phyloP scores from a whole-genome alignment of 192 early-diverging fungal genomes.

The Umbelopsis sp. region DNA sequence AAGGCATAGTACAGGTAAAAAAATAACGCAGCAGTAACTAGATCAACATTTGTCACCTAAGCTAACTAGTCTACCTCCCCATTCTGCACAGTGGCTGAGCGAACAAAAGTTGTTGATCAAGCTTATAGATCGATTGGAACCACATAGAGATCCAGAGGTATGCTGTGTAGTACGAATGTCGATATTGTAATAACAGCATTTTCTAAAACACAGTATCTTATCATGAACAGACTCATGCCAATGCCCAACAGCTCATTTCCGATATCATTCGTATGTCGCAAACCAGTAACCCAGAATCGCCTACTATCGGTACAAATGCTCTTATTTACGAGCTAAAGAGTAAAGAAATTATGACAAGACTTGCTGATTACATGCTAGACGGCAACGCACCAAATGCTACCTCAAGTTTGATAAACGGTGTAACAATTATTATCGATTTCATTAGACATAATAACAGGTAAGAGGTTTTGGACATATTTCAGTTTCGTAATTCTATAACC shows the following conservation, averaged over 20 bases:
- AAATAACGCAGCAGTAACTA: background rate
- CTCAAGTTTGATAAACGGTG: slow-evolving; percentile 90
- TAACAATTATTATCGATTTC: slow-evolving; percentile 96
- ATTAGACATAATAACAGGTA: slow-evolving; percentile 96
- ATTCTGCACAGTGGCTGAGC: slow-evolving; percentile 83
- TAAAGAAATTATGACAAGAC: slow-evolving; percentile 71
- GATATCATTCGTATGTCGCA: slow-evolving; percentile 45
- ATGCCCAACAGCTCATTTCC: slow-evolving; percentile 44
- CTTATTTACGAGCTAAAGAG: slow-evolving; percentile 45
- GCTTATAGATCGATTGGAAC: slow-evolving; percentile 81
- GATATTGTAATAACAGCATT: too few species aligned
- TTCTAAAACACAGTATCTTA: too few species aligned
- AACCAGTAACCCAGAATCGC: slow-evolving; percentile 35
- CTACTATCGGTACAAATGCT: slow-evolving; percentile 40
- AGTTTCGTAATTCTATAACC: background rate
- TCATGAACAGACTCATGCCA: slow-evolving; percentile 33
- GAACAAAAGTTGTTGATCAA: slow-evolving; percentile 74
- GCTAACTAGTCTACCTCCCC: slow-evolving; percentile 3
- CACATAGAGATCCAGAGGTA: slow-evolving; percentile 79
- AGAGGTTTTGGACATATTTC: background rate
- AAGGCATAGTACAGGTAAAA: slow-evolving; percentile 78
- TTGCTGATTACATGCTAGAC: slow-evolving; percentile 90
- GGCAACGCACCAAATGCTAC: slow-evolving; percentile 73
- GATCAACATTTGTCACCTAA: background rate
- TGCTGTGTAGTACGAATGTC: background rate